Conservation (phyloP, 2,329 filamentous ascomycete genomes). For the Xylaria multiplex region DNA sequence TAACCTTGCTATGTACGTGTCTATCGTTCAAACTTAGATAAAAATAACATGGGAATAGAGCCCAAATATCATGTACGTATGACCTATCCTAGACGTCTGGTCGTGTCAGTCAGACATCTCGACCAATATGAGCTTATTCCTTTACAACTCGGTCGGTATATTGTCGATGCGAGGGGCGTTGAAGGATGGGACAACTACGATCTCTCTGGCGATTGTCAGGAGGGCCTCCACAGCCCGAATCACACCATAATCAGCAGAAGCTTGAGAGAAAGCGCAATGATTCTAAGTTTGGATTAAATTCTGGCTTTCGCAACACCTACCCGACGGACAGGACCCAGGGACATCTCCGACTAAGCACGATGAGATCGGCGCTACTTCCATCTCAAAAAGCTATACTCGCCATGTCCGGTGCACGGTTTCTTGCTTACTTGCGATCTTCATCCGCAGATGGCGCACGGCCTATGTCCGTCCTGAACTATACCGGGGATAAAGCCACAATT, state of each 20-base stretch:
- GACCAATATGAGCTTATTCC: not conserved
- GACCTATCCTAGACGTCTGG: not conserved
- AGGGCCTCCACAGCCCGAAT: not conserved
- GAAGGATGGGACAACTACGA: not conserved
- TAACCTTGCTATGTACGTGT: not conserved
- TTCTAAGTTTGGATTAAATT: not conserved
- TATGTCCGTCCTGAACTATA: not conserved
- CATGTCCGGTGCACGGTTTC: constrained; percentile 47
- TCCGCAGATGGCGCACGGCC: not conserved
- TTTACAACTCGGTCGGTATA: not conserved
- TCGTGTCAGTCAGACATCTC: not conserved
- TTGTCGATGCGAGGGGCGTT: not conserved
- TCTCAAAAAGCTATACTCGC: constrained; percentile 45
- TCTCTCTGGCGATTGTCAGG: not conserved
- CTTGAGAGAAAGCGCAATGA: not conserved
- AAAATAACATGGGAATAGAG: not conserved
- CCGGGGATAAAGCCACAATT: not conserved
- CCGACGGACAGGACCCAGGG: not conserved
- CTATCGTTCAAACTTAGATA: not conserved
- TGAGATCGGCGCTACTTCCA: constrained; percentile 40
- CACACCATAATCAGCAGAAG: not conserved
- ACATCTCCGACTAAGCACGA: constrained; percentile 20
- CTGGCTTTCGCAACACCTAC: not conserved
- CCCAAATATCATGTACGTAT: not conserved
- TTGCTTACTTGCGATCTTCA: constrained; percentile 33